These are phyloP conservation scores for Curvularia spicifera DNA, from an alignment of 2,329 filamentous ascomycete genomes.

Conservation along the genomic window DNA sequence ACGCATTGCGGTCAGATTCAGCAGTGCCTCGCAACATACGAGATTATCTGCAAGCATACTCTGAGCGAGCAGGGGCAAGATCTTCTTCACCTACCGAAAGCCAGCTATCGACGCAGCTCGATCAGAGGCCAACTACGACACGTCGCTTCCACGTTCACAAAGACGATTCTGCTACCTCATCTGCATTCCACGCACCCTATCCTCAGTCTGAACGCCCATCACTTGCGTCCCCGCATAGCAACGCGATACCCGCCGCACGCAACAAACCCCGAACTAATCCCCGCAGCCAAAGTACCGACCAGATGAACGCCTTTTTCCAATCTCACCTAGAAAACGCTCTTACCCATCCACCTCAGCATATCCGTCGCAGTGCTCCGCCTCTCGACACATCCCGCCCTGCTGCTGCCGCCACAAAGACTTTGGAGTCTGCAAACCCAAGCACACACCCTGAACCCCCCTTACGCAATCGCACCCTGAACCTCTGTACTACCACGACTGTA, in stretches of 20 bases:
- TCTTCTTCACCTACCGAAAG: neutral
- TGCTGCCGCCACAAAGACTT: neutral
- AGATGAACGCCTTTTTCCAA: neutral
- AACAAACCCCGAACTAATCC: neutral
- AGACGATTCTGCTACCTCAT: neutral
- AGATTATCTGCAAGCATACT: neutral
- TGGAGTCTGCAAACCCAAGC: neutral
- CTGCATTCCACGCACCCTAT: neutral
- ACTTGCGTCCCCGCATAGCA: neutral
- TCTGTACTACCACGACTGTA: conserved; percentile 2
- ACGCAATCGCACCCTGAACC: neutral
- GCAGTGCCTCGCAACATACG: neutral
- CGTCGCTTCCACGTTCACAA: neutral
- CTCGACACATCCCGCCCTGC: neutral
- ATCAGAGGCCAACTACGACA: neutral
- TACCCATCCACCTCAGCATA: no score
- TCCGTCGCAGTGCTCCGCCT: neutral
- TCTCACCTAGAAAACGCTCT: neutral
- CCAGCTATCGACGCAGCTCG: neutral
- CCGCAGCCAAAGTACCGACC: neutral
- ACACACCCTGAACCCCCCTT: neutral
- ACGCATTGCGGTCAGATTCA: neutral
- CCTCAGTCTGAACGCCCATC: neutral
- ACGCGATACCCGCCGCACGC: neutral
- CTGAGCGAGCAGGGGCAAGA: neutral